phyloP scores from a whole-genome alignment of 208 protist genomes.

The Angomonas deanei region DNA sequence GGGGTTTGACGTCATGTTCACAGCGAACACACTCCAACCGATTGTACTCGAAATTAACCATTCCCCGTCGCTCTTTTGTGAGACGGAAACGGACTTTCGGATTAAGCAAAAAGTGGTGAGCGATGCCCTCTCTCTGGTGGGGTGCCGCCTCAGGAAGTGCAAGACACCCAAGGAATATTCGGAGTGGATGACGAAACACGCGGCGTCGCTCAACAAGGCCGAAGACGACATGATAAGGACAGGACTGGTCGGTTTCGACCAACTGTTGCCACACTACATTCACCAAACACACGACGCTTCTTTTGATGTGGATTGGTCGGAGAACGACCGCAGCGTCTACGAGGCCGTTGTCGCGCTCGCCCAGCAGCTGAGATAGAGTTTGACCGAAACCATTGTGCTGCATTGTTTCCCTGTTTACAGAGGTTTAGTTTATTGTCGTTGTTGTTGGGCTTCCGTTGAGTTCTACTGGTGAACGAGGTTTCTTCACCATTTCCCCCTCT shows the following conservation, averaged over 20 bases:
- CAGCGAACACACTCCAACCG: conserved; percentile 26
- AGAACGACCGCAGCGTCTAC: background rate
- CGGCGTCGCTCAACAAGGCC: background rate
- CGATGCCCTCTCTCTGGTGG: conserved; percentile 61
- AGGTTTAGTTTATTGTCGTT: too few relatives aligned
- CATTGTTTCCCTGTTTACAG: too few relatives aligned
- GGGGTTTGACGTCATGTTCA: conserved; percentile 85
- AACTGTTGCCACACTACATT: conserved; percentile 24
- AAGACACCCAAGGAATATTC: conserved; percentile 6
- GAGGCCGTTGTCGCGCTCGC: background rate
- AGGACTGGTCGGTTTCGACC: conserved; percentile 11
- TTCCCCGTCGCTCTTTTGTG: conserved; percentile 84
- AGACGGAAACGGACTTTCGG: conserved; percentile 68
- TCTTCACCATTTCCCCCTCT: too few relatives aligned
- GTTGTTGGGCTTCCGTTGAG: too few relatives aligned
- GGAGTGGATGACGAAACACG: conserved; percentile 5
- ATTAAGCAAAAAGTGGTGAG: conserved; percentile 70
- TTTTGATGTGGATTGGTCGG: background rate
- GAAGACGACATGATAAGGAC: conserved; percentile 6
- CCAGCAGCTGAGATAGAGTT: too few relatives aligned
- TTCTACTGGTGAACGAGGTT: too few relatives aligned
- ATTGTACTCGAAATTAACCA: conserved; percentile 91
- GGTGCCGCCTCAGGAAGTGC: conserved; percentile 29
- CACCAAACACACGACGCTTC: background rate
- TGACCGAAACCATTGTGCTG: too few relatives aligned